Conservation (phyloP, 1,139 yeast genomes). For the Pichia sp. region DNA sequence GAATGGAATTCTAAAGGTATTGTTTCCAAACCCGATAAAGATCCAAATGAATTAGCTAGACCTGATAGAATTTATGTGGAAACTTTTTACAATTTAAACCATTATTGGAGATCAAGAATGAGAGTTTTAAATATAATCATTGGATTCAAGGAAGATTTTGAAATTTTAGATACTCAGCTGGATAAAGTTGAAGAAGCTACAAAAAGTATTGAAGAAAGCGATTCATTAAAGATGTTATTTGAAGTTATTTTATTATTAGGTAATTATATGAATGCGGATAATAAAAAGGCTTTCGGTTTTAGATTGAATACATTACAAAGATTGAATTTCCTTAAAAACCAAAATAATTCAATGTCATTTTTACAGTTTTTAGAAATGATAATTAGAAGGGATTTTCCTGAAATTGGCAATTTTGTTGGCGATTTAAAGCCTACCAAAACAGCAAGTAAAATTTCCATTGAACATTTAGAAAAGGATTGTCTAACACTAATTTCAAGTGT, state of each 20-base stretch:
- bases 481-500: slow-evolving; percentile 49
- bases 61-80: slow-evolving; percentile 72
- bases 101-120: slow-evolving; percentile 76
- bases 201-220: slow-evolving; percentile 51
- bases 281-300: slow-evolving; percentile 78
- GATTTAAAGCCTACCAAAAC: slow-evolving; percentile 54
- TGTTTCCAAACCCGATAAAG: slow-evolving; percentile 56
- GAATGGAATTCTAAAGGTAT: slow-evolving; percentile 39
- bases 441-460: slow-evolving; percentile 62
- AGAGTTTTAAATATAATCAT: slow-evolving; percentile 59
- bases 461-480: slow-evolving; percentile 59
- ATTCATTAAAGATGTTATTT: slow-evolving; percentile 56
- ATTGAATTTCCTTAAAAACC: slow-evolving; percentile 70
- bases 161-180: slow-evolving; percentile 55
- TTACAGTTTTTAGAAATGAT: slow-evolving; percentile 75
- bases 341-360: slow-evolving; percentile 70
- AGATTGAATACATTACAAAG: slow-evolving; percentile 69
- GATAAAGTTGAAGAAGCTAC: slow-evolving; percentile 61
- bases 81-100: slow-evolving; percentile 65
- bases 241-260: slow-evolving; percentile 78
- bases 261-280: slow-evolving; percentile 74
- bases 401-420: slow-evolving; percentile 48
- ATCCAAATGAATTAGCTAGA: slow-evolving; percentile 65
- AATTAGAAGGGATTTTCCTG: slow-evolving; percentile 62
- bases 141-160: slow-evolving; percentile 62